Evolutionary conservation across 2,329 filamentous ascomycete genomes (phyloP).

Genomic region (Fusarium verrucosum): DNA sequence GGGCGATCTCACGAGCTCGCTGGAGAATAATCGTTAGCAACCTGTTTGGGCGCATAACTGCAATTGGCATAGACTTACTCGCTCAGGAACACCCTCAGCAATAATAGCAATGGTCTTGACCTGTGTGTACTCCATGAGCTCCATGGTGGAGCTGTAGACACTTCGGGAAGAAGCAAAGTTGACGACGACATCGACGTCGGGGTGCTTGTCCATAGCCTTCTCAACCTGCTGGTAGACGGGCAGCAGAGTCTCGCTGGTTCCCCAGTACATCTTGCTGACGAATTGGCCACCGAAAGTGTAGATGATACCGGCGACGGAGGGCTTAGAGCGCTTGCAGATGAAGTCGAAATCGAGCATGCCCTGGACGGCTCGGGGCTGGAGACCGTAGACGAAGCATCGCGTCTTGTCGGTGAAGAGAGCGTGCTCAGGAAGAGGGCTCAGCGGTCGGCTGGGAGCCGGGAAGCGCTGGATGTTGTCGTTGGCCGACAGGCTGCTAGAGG

Average conservation of each 20-base stretch:
- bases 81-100: conserved; percentile 97
- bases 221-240: conserved; percentile 95
- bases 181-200: conserved; percentile 95
- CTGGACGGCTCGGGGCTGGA: conserved; percentile 93
- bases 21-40: conserved; percentile 49
- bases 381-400: conserved; percentile 99
- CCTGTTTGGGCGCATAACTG: background rate
- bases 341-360: conserved; percentile 99
- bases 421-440: conserved; percentile 88
- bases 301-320: conserved; percentile 98
- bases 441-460: conserved; percentile 86
- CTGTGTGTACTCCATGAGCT: conserved; percentile 96
- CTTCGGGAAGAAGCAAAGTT: conserved; percentile 99
- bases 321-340: conserved; percentile 98
- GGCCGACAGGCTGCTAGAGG: conserved; percentile 71
- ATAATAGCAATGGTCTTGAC: conserved; percentile 99
- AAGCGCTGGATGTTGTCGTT: conserved; percentile 99
- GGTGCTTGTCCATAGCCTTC: conserved; percentile 96
- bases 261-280: conserved; percentile 99
- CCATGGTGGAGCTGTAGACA: conserved; percentile 98
- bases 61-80: conserved; percentile 67
- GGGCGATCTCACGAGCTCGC: conserved; percentile 97
- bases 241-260: conserved; percentile 97
- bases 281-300: conserved; percentile 99
- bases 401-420: conserved; percentile 99